A percentile compares a stretch with the other conserved stretches of the same genome.
Evolutionary conservation across 305 asterid genomes (phyloP).

Genomic region (Fraxinus sp.): DNA sequence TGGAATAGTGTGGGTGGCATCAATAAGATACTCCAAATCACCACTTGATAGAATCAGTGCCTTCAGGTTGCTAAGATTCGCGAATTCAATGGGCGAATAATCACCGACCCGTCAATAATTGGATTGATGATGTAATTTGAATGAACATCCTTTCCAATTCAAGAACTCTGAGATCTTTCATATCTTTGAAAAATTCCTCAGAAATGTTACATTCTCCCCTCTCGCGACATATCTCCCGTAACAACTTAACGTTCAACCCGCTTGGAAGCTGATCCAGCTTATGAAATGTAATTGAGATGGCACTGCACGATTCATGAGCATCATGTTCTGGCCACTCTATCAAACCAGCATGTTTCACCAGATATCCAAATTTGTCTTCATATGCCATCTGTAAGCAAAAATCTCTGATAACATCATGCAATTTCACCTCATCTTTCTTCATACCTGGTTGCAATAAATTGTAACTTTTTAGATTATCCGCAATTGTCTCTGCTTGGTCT

Average conservation of each 20-base stretch:
- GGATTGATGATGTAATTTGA: neutral
- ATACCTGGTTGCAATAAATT: neutral
- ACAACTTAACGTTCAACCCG: neutral
- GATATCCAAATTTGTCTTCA: neutral
- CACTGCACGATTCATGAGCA: neutral
- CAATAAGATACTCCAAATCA: too few relatives aligned
- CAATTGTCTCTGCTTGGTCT: neutral
- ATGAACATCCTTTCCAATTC: neutral
- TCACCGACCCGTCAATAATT: neutral
- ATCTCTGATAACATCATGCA: neutral
- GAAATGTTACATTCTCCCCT: neutral
- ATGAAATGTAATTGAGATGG: neutral
- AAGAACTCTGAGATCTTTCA: constrained; percentile 7
- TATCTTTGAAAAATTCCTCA: neutral
- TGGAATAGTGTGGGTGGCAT: too few relatives aligned
- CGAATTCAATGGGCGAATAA: neutral
- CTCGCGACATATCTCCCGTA: neutral
- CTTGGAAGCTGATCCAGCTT: neutral
- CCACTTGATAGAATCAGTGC: too few relatives aligned
- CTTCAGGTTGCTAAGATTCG: neutral
- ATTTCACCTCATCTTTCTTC: neutral
- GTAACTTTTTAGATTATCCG: neutral
- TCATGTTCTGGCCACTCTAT: neutral
- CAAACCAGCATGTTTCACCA: neutral
- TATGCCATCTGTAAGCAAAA: neutral